Evolutionary conservation across 2,329 filamentous ascomycete genomes (phyloP).

Genomic region (Fusarium sp.): DNA sequence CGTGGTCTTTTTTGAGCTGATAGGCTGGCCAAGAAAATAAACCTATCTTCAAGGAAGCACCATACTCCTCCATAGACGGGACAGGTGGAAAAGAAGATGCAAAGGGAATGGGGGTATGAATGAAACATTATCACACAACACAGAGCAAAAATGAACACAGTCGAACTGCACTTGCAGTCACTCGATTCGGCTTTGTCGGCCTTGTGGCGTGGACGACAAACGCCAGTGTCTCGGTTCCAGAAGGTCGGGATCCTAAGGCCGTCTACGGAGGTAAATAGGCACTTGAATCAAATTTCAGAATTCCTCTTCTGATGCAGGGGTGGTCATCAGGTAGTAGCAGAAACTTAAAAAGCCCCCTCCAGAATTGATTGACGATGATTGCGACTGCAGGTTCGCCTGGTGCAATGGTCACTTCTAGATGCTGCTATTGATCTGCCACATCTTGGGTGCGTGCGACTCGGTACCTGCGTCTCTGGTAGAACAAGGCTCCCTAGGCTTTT

Average conservation of each 20-base stretch:
- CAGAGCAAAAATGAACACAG: not conserved
- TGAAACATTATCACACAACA: not conserved
- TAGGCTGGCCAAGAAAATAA: not conserved
- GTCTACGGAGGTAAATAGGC: not conserved
- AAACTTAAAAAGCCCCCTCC: conserved; percentile 11
- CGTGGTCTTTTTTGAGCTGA: not conserved
- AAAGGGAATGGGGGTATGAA: not conserved
- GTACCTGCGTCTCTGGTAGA: conserved; percentile 18
- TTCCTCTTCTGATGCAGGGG: not conserved
- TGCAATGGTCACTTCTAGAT: not conserved
- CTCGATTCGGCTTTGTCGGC: not conserved
- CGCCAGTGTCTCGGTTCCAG: conserved; percentile 30
- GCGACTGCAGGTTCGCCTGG: conserved; percentile 1
- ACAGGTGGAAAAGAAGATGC: not conserved
- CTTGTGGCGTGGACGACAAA: conserved; percentile 19
- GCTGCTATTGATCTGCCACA: conserved; percentile 6
- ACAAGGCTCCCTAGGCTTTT: conserved; percentile 2
- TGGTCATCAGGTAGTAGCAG: not conserved
- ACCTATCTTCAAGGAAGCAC: not conserved
- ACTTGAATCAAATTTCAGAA: not conserved
- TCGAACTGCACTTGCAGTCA: conserved; percentile 1
- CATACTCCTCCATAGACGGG: not conserved
- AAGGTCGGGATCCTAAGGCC: conserved; percentile 8
- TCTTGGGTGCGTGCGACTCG: conserved; percentile 12
- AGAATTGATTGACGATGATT: conserved; percentile 10